phyloP scores from a whole-genome alignment of 2,329 filamentous ascomycete genomes.

The Ceratocystis cacaofunesta region DNA sequence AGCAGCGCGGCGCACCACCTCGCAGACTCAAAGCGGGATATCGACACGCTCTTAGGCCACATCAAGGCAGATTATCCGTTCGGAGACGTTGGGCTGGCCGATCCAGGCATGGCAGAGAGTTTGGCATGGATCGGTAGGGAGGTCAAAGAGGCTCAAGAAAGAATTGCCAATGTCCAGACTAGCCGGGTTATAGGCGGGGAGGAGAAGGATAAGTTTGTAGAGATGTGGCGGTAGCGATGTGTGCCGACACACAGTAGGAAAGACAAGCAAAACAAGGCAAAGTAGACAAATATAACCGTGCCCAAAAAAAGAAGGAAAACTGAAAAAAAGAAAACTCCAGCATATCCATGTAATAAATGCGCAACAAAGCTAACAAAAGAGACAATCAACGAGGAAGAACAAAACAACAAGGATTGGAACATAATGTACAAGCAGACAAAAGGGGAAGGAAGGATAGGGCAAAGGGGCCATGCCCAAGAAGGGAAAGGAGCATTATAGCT shows the following conservation, averaged over 20 bases:
- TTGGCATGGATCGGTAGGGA: conserved; percentile 34
- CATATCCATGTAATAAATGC: not conserved
- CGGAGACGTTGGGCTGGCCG: conserved; percentile 33
- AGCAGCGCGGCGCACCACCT: conserved; percentile 28
- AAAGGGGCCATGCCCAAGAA: not conserved
- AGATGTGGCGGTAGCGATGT: conserved; percentile 26
- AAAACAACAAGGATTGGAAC: not conserved
- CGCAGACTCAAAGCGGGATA: conserved; percentile 32
- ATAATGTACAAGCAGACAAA: not conserved
- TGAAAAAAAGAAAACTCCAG: not conserved
- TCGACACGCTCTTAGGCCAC: conserved; percentile 36
- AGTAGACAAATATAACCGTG: too few species aligned
- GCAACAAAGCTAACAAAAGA: not conserved
- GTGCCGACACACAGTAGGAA: too few species aligned
- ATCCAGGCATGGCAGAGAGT: conserved; percentile 37
- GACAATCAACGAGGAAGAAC: not conserved
- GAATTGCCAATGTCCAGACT: conserved; percentile 28
- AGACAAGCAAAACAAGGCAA: not conserved
- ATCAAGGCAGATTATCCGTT: conserved; percentile 39
- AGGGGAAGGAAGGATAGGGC: not conserved
- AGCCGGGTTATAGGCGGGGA: conserved; percentile 28
- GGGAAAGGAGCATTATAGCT: not conserved
- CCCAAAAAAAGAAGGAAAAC: not conserved
- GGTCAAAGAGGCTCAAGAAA: conserved; percentile 28
- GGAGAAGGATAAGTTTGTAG: conserved; percentile 35